Base-by-base conservation (phyloP, 495 filamentous ascomycete species). In the Neurospora sp. region DNA sequence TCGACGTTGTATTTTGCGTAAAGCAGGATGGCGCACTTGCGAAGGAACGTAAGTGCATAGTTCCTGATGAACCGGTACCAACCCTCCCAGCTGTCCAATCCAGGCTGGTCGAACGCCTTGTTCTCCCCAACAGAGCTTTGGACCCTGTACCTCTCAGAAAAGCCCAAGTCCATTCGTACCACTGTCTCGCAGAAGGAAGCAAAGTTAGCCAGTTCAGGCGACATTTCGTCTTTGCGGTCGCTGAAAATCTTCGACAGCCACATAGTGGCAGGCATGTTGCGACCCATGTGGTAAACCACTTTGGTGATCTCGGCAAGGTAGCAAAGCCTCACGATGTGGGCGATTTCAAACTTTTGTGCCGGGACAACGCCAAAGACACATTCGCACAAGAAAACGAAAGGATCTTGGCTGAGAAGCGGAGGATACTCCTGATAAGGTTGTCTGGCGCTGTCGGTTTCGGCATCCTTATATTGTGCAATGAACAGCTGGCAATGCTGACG, bases 241-340 rank as follows among this genome's bases (percentile, higher is more conserved):
- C 44, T 41, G 14, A 75, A 68, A 39, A 86, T 78, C 27, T 78
- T 78, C 31, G 82, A 78, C 41, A 85, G 76, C 75, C 83, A 83
- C 31, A 73, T 79, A 18, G 76, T 75, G 5, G 79, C 78, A 41
- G 82, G 77, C 53, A 81, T 78, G 70, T 83, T 85, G 70, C 85
- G 80, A 6, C 83, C 85, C 37, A 91, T 74, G 35, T 86, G 80
- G 71, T 83, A 82, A 53, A 87, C 82, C 4, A 93, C 91, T 81
- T 97, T 96, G 59, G 94, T 89, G 59, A 98, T 88, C 81, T 99
- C 95, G 38, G 93, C 93, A 44, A 96, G 86, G 78, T 97, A 98
- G 83, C 96, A 98, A 71, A 98, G 86, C 14, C 92, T 92, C 39
- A 98, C 82, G 18, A 98, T 77, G 81, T 97, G 93, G 73, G 91